phyloP scores from a whole-genome alignment of 306 rosid species.

The Fragaria vesca region DNA sequence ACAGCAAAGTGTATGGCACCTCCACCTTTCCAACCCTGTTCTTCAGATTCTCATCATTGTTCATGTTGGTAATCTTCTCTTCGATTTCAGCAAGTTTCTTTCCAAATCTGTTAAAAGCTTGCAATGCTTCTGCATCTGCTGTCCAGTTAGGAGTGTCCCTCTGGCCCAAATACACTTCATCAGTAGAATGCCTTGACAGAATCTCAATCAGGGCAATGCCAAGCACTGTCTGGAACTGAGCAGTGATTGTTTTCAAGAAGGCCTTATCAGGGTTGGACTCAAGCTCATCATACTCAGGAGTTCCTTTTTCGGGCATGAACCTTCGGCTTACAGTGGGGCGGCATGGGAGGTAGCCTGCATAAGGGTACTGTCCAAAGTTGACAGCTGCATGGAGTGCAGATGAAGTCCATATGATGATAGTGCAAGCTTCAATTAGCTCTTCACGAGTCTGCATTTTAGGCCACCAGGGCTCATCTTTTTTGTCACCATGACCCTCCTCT shows the following conservation, averaged over 20 bases:
- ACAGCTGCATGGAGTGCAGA: constrained; percentile 78
- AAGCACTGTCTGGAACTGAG: constrained; percentile 44
- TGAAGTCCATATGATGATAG: constrained; percentile 59
- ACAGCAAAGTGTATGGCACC: constrained; percentile 70
- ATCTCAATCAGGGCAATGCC: constrained; percentile 59
- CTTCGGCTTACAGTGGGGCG: constrained; percentile 57
- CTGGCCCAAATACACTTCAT: constrained; percentile 55
- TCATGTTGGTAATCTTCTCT: constrained; percentile 40
- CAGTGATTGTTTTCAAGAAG: constrained; percentile 54
- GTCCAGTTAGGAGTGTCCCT: constrained; percentile 68
- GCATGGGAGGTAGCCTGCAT: constrained; percentile 65
- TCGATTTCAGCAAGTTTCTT: constrained; percentile 48
- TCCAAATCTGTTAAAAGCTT: constrained; percentile 56
- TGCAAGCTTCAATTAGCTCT: constrained; percentile 43
- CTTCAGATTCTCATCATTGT: constrained; percentile 43
- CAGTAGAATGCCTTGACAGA: constrained; percentile 59
- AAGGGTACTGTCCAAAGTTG: constrained; percentile 66
- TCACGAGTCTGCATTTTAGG: constrained; percentile 40
- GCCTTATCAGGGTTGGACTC: constrained; percentile 35
- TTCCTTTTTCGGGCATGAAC: constrained; percentile 60
- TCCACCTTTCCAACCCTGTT: constrained; percentile 65
- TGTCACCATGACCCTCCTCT: constrained; percentile 59
- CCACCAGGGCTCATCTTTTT: constrained; percentile 58
- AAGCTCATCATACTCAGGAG: constrained; percentile 52
- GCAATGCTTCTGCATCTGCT: constrained; percentile 36